Percentiles rank a stretch among this genome's conserved stretches.
Conservation (phyloP, 1,284 basidiomycete genomes). For the Gymnopus androsaceus region DNA sequence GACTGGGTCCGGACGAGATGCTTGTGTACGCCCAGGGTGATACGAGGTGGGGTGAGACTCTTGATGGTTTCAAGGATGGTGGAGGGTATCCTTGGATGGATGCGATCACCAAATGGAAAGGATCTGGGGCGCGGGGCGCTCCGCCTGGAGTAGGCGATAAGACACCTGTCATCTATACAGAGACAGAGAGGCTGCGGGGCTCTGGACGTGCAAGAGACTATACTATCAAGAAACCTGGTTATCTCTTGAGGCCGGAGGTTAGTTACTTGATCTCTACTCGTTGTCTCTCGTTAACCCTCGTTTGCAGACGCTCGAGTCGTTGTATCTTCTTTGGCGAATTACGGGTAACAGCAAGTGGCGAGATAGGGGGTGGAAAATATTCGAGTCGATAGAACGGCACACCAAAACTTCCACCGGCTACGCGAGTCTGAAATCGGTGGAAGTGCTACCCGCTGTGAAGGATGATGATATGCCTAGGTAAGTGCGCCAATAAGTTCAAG, state of each 20-base stretch:
- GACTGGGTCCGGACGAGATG: constrained; percentile 64
- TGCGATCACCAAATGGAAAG: constrained; percentile 33
- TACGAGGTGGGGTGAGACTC: constrained; percentile 10
- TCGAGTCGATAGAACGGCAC: constrained; percentile 66
- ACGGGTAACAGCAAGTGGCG: constrained; percentile 73
- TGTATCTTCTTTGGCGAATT: constrained; percentile 71
- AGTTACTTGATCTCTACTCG: constrained; percentile 18
- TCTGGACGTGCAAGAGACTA: constrained; percentile 49
- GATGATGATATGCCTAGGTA: constrained; percentile 73
- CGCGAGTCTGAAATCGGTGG: constrained; percentile 54
- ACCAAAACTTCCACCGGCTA: constrained; percentile 60
- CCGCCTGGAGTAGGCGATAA: constrained; percentile 50
- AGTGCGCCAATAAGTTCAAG: constrained; percentile 15
- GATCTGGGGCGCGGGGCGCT: constrained; percentile 29
- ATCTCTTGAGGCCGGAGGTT: constrained; percentile 69
- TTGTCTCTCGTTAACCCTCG: neutral
- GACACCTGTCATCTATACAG: constrained; percentile 16
- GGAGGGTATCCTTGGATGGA: constrained; percentile 52
- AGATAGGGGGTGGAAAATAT: constrained; percentile 77
- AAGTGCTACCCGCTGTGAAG: constrained; percentile 35
- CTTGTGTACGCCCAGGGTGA: constrained; percentile 32
- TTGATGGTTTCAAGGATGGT: constrained; percentile 32
- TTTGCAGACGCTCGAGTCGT: constrained; percentile 63
- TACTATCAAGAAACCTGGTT: constrained; percentile 40
- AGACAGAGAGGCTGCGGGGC: constrained; percentile 28